Evolutionary conservation across 1,284 basidiomycete genomes (phyloP).

Genomic region (Cryptococcus neoformans): DNA sequence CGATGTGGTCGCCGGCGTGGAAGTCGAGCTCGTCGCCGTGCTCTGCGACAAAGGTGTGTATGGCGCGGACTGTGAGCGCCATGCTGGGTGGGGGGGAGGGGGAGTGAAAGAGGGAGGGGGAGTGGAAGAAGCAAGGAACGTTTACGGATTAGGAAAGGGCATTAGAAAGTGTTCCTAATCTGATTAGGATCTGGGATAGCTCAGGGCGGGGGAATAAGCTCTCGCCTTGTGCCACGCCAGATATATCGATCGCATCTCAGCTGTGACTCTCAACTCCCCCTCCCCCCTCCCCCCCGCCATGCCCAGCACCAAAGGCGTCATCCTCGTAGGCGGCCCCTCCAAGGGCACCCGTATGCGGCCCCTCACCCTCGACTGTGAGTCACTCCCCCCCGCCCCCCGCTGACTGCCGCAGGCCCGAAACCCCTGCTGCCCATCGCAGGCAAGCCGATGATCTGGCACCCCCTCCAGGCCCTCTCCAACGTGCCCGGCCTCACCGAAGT

Average conservation of each 20-base stretch:
- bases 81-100: slow-evolving; percentile 5
- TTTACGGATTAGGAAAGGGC: too few species aligned
- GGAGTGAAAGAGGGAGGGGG: neutral
- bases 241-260: too few species aligned
- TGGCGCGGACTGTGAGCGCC: slow-evolving; percentile 35
- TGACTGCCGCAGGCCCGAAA: slow-evolving; percentile 42
- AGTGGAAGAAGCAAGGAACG: too few species aligned
- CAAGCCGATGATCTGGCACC: slow-evolving; percentile 55
- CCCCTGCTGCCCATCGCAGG: slow-evolving; percentile 53
- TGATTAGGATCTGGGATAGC: too few species aligned
- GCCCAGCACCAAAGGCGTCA: slow-evolving; percentile 46
- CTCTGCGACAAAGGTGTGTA: slow-evolving; percentile 70
- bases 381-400: slow-evolving; percentile 15
- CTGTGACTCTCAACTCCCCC: too few species aligned
- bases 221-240: too few species aligned
- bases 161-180: too few species aligned
- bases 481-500: slow-evolving; percentile 52
- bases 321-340: slow-evolving; percentile 48
- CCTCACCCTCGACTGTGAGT: slow-evolving; percentile 50
- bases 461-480: slow-evolving; percentile 51
- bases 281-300: slow-evolving; percentile 11
- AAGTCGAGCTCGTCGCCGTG: slow-evolving; percentile 93
- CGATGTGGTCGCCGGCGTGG: slow-evolving; percentile 78
- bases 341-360: slow-evolving; percentile 54
- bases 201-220: too few species aligned